Base-by-base conservation (phyloP, 2,329 filamentous ascomycete species). In the Exophiala alcalophila region DNA sequence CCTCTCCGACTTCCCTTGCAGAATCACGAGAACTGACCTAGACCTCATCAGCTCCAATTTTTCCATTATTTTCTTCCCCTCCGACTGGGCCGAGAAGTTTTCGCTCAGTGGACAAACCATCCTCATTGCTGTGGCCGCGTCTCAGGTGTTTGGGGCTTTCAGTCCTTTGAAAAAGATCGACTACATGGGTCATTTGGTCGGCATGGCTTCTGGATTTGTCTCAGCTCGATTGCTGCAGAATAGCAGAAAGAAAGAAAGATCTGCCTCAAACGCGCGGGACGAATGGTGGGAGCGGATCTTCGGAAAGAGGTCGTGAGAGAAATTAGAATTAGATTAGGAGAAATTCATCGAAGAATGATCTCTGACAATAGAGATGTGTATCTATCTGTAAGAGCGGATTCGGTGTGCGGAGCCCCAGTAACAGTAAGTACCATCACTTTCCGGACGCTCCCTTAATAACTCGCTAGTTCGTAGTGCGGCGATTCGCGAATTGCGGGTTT, bases 171-270 rank as follows among this genome's bases (percentile, higher is more conserved):
- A 54, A 15, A 60, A 58, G 10, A 59, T 69, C 44, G 67, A 70
- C 44, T 58, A 68, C 38, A 63, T 60, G 40, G 65, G 66, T 10
- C 68, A 71, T 55, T 53, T 70, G 23, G 65, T 65, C 18, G 68
- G 68, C 1, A 67, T 67, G 46, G 49, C 64, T 4, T 54, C 60
- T 4, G 68, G 68, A 28, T 55, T 59, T 2, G 49, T 56, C 11
- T 53, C 53, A n/a, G 60, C 57, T 27, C 48, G 37, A 19, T 51
- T 44, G 49, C 44, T 40, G 40, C 40, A 44, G 32, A 47, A 47
- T 11, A 32, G 40, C 6, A 25, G 38, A 9, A 43, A 43, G 23
- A 39, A 34, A 35, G 24, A 39, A 34, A 29, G 31, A 15, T 33
- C 32, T 14, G 15, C 24, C 14, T 25, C 19, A 12, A 16, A 19